phyloP scores from a whole-genome alignment of 176 grass and related monocot genomes.

The Avena insularis region DNA sequence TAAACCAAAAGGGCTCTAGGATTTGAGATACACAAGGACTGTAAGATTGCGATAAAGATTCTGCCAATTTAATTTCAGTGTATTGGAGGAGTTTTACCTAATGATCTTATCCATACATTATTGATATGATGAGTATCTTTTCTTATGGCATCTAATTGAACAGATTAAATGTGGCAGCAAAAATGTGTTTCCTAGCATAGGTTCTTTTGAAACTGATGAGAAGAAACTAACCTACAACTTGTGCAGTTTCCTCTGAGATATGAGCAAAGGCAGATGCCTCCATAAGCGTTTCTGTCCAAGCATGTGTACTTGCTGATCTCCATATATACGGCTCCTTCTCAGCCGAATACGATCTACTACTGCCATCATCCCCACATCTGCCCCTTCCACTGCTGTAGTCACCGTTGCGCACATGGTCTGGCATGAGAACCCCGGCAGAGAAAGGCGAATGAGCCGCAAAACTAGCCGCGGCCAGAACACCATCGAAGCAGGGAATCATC shows the following conservation, averaged over 20 bases:
- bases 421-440: constrained; percentile 82
- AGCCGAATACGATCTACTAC: constrained; percentile 53
- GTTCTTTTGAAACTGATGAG: neutral
- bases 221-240: constrained; percentile 45
- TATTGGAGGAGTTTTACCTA: neutral
- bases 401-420: constrained; percentile 48
- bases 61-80: neutral
- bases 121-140: neutral
- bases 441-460: constrained; percentile 78
- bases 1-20: neutral
- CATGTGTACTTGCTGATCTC: constrained; percentile 81
- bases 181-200: neutral
- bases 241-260: constrained; percentile 63
- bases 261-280: constrained; percentile 90
- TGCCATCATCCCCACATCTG: constrained; percentile 47
- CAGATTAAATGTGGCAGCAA: constrained; percentile 3
- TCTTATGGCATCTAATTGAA: neutral
- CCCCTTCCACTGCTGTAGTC: constrained; percentile 54
- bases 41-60: neutral
- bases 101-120: neutral
- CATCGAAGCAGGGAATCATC: constrained; percentile 68
- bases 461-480: constrained; percentile 56
- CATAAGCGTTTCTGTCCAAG: constrained; percentile 89
- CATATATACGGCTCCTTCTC: constrained; percentile 73
- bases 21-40: neutral